A percentile compares a stretch with the other conserved stretches of the same genome.
Evolutionary conservation across 805 yeast species (phyloP).

Genomic region (Saccharomycopsis babjevae): DNA sequence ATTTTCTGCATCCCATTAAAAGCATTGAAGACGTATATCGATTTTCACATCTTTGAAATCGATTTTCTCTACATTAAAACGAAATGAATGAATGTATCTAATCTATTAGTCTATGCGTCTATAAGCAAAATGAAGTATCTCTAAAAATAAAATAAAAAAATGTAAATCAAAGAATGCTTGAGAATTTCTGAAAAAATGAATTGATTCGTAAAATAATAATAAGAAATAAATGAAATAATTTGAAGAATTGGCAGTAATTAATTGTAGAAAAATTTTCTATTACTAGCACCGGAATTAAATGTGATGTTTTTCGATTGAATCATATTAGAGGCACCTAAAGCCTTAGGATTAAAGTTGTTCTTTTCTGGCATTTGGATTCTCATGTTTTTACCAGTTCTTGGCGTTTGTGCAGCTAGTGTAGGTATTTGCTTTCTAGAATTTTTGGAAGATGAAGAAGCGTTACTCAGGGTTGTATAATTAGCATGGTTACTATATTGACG

Average conservation of each 20-base stretch:
- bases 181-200: background rate
- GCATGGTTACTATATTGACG: background rate
- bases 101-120: background rate
- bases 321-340: background rate
- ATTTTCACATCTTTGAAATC: too few species aligned
- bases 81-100: background rate
- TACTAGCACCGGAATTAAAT: background rate
- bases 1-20: too few species aligned
- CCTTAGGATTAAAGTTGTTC: background rate
- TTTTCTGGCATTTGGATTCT: background rate
- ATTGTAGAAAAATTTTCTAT: background rate
- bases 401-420: background rate
- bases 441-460: background rate
- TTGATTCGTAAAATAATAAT: background rate
- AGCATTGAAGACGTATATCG: too few species aligned
- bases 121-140: background rate
- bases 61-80: too few species aligned
- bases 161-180: background rate
- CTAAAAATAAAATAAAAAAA: background rate
- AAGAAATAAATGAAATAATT: background rate
- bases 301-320: background rate
- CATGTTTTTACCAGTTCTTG: background rate
- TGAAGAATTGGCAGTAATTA: background rate
- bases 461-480: background rate
- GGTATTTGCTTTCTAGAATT: background rate